Percentiles rank a stretch among this genome's conserved stretches.
Conservation (phyloP, 768 basidiomycete genomes). For the Suillus fuscotomentosus region DNA sequence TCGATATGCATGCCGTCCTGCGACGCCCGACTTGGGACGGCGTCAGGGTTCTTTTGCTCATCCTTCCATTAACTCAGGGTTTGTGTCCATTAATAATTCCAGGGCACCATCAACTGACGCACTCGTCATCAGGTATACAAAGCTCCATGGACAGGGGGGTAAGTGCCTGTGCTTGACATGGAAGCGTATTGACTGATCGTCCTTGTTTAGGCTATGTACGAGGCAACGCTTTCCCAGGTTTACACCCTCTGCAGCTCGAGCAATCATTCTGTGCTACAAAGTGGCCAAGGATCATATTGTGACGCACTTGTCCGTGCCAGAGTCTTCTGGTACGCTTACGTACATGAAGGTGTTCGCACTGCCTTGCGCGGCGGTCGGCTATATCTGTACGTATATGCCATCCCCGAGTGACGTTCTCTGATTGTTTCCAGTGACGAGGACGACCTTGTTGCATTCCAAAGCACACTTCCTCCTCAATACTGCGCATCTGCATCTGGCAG, state of each 20-base stretch:
- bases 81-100: background rate
- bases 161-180: slow-evolving; percentile 4
- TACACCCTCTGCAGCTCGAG: slow-evolving; percentile 68
- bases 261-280: slow-evolving; percentile 42
- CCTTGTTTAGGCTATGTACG: slow-evolving; percentile 60
- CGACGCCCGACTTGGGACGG: slow-evolving; percentile 87
- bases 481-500: slow-evolving; percentile 23
- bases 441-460: slow-evolving; percentile 73
- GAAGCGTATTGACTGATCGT: slow-evolving; percentile 1
- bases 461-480: slow-evolving; percentile 49
- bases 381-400: slow-evolving; percentile 54
- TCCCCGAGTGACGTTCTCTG: background rate
- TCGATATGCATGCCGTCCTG: slow-evolving; percentile 78
- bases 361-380: slow-evolving; percentile 85
- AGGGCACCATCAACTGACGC: background rate
- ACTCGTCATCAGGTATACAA: slow-evolving; percentile 21
- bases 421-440: slow-evolving; percentile 57
- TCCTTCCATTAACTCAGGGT: slow-evolving; percentile 88
- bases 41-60: slow-evolving; percentile 71
- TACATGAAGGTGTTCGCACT: slow-evolving; percentile 80
- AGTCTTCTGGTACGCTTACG: slow-evolving; percentile 87
- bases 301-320: slow-evolving; percentile 66
- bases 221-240: slow-evolving; percentile 80
- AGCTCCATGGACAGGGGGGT: slow-evolving; percentile 25
- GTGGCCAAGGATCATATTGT: slow-evolving; percentile 53